phyloP scores from a whole-genome alignment of 805 yeast species.

The Metschnikowia reukaufii region DNA sequence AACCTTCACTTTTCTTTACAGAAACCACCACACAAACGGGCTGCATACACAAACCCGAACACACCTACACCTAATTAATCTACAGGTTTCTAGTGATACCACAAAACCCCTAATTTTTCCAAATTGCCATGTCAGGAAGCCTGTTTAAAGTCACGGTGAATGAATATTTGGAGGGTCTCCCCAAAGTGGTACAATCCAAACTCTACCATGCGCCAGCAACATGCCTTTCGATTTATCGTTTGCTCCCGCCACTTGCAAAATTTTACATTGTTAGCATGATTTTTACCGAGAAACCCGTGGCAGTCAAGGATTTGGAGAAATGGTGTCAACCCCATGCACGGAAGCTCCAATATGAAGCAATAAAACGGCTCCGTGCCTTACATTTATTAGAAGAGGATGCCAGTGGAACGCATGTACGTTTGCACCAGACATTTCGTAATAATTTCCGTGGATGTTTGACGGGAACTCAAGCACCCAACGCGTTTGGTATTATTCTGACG shows the following conservation, averaged over 20 bases:
- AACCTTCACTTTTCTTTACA: too few relatives aligned
- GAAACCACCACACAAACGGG: too few relatives aligned
- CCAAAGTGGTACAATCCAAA: conserved; percentile 79
- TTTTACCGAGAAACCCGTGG: conserved; percentile 73
- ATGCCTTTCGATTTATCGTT: conserved; percentile 86
- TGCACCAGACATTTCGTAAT: conserved; percentile 72
- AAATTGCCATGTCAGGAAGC: not conserved
- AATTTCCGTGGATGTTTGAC: conserved; percentile 83
- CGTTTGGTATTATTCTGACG: conserved; percentile 74
- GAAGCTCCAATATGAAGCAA: conserved; percentile 68
- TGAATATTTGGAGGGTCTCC: conserved; percentile 86
- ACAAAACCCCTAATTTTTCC: too few relatives aligned
- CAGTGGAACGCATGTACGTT: conserved; percentile 45
- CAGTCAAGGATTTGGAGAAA: conserved; percentile 63
- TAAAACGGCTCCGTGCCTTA: conserved; percentile 71
- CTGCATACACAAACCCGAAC: too few relatives aligned
- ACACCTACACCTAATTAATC: too few relatives aligned
- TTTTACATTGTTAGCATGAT: conserved; percentile 85
- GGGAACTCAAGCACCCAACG: conserved; percentile 64
- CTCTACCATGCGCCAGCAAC: conserved; percentile 86
- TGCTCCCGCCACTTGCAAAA: conserved; percentile 87
- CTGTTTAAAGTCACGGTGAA: conserved; percentile 71
- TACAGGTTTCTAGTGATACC: too few relatives aligned
- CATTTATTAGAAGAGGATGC: conserved; percentile 69
- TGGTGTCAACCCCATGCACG: conserved; percentile 70